These are phyloP conservation scores for Krasilnikovozyma curviuscula DNA, from an alignment of 768 basidiomycete genomes.

Conservation along the genomic window DNA sequence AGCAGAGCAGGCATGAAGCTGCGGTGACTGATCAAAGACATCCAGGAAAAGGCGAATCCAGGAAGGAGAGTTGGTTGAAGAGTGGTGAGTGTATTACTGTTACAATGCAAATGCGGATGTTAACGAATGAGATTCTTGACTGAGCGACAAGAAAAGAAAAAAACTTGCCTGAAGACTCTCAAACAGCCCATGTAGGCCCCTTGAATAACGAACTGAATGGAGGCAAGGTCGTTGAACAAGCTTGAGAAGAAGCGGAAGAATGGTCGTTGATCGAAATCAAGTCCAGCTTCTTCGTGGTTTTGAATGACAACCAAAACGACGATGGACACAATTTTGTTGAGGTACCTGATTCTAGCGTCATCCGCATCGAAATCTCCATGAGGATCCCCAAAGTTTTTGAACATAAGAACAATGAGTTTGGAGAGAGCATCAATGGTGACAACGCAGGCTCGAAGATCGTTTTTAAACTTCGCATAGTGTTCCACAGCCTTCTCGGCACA, in stretches of 20 bases:
- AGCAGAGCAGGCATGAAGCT: conserved; percentile 94
- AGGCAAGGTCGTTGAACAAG: conserved; percentile 72
- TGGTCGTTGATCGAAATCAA: conserved; percentile 83
- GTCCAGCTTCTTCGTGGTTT: conserved; percentile 81
- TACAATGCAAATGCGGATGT: neutral
- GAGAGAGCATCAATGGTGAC: conserved; percentile 94
- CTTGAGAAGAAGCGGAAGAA: conserved; percentile 98
- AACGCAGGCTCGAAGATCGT: conserved; percentile 12
- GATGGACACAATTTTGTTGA: conserved; percentile 92
- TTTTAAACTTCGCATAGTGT: conserved; percentile 39
- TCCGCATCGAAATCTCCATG: conserved; percentile 69
- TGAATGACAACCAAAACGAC: conserved; percentile 89
- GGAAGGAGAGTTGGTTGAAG: conserved; percentile 92
- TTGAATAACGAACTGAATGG: conserved; percentile 66
- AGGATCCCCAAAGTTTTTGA: conserved; percentile 97
- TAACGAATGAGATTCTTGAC: neutral
- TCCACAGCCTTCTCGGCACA: conserved; percentile 87
- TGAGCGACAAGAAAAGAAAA: conserved; percentile 2
- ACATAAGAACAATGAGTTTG: conserved; percentile 84
- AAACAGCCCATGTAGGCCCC: conserved; percentile 59
- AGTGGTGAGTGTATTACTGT: conserved; percentile 83
- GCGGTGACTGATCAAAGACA: conserved; percentile 85
- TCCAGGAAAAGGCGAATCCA: conserved; percentile 96
- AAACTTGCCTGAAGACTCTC: conserved; percentile 58
- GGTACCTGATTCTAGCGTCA: conserved; percentile 84